Percentiles rank a stretch among this genome's conserved stretches.
phyloP scores from a whole-genome alignment of 2,329 filamentous ascomycete genomes.

The Epichloe coenophiala region DNA sequence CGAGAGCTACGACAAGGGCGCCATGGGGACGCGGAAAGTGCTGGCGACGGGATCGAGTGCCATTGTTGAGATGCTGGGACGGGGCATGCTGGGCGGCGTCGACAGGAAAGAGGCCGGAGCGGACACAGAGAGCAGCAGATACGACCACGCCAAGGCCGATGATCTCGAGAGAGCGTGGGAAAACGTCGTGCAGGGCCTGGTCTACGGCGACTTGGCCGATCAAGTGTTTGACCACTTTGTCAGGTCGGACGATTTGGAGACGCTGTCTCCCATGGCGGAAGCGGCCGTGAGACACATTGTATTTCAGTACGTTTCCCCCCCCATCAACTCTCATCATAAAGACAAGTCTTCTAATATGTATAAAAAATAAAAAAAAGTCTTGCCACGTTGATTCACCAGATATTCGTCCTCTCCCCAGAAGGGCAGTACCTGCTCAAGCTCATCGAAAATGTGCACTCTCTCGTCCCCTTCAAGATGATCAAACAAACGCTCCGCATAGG shows the following conservation, averaged over 20 bases:
- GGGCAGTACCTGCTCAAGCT: constrained; percentile 62
- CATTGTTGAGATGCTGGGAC: constrained; percentile 53
- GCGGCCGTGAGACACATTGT: constrained; percentile 53
- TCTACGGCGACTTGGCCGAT: constrained; percentile 56
- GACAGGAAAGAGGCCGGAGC: constrained; percentile 4
- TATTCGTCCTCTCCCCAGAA: constrained; percentile 59
- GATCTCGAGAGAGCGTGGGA: constrained; percentile 54
- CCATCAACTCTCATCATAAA: no score
- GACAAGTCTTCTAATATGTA: no score
- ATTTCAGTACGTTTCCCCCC: constrained; percentile 43
- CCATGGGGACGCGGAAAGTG: constrained; percentile 60
- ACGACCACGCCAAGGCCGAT: constrained; percentile 44
- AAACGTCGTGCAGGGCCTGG: constrained; percentile 50
- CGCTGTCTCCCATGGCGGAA: constrained; percentile 47
- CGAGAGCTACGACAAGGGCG: constrained; percentile 71
- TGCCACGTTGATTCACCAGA: constrained; percentile 60
- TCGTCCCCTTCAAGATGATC: constrained; percentile 59
- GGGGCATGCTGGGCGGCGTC: constrained; percentile 50
- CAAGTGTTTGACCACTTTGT: constrained; percentile 48
- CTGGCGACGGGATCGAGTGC: constrained; percentile 58
- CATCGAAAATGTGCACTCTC: constrained; percentile 53
- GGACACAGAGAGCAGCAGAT: constrained; percentile 17
- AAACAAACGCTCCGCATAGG: constrained; percentile 62
- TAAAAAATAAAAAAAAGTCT: constrained; percentile 24
- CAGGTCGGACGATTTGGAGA: constrained; percentile 47